phyloP scores from a whole-genome alignment of 805 yeast genomes.

The Vanderwaltozyma verrucispora region DNA sequence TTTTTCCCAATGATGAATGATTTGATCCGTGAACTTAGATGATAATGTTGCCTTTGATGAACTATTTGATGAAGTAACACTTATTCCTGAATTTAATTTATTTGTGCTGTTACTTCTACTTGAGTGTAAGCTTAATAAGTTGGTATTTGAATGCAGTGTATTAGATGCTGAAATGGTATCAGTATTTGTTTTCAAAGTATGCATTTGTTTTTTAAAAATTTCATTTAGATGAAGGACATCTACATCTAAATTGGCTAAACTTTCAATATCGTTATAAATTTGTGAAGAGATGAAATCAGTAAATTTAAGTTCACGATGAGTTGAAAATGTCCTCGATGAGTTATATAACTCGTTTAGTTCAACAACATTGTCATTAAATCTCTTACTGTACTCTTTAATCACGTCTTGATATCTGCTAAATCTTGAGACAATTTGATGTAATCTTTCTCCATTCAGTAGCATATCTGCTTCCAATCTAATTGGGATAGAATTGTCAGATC shows the following conservation, averaged over 20 bases:
- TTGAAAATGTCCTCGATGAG: slow-evolving; percentile 8
- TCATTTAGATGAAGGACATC: slow-evolving; percentile 14
- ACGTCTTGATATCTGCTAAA: slow-evolving; percentile 13
- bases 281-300: slow-evolving; percentile 22
- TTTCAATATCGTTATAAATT: slow-evolving; percentile 23
- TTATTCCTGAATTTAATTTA: slow-evolving; percentile 4
- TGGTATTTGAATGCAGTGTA: neutral
- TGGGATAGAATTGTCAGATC: slow-evolving; percentile 33
- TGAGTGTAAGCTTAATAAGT: neutral
- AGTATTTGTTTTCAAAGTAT: slow-evolving; percentile 9
- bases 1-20: slow-evolving; percentile 21
- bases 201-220: slow-evolving; percentile 23
- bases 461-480: slow-evolving; percentile 30
- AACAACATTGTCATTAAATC: slow-evolving; percentile 14
- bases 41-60: slow-evolving; percentile 9
- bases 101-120: slow-evolving; percentile 1
- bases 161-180: slow-evolving; percentile 1
- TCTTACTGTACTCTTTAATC: slow-evolving; percentile 7
- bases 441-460: slow-evolving; percentile 16
- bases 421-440: slow-evolving; percentile 15
- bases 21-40: slow-evolving; percentile 14
- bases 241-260: slow-evolving; percentile 21
- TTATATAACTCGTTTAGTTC: slow-evolving; percentile 22
- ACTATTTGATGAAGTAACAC: slow-evolving; percentile 8
- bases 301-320: slow-evolving; percentile 19